phyloP scores from a whole-genome alignment of 148 eudicot genomes.

The Rhododendron griersonianum region DNA sequence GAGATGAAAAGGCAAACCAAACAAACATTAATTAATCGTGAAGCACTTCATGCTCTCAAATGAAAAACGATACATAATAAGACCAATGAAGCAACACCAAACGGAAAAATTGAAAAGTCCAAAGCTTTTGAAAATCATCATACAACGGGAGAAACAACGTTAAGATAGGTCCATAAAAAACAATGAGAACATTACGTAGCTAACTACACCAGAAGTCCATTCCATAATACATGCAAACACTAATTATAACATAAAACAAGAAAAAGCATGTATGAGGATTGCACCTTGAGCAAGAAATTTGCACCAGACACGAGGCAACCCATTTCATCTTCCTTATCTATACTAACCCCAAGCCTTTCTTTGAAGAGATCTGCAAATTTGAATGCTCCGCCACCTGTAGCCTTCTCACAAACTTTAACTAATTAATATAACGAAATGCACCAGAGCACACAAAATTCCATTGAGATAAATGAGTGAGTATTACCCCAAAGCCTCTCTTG shows the following conservation, averaged over 20 bases:
- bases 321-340: constrained; percentile 99
- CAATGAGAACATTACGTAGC: neutral
- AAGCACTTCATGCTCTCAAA: neutral
- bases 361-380: constrained; percentile 90
- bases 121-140: neutral
- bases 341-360: constrained; percentile 91
- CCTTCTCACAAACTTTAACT: constrained; percentile 53
- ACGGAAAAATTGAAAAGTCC: neutral
- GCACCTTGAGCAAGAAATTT: constrained; percentile 91
- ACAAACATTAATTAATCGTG: neutral
- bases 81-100: constrained; percentile 4
- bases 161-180: neutral
- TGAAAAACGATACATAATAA: neutral
- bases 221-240: neutral
- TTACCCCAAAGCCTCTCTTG: neutral
- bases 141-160: neutral
- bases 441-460: neutral
- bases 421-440: constrained; percentile 11
- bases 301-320: constrained; percentile 90
- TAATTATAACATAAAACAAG: neutral
- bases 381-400: constrained; percentile 98
- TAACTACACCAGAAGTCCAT: neutral
- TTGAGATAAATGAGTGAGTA: neutral
- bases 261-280: neutral
- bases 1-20: constrained; percentile 1